phyloP scores from a whole-genome alignment of 2,329 filamentous ascomycete genomes.

The Cercospora zeae-maydis region DNA sequence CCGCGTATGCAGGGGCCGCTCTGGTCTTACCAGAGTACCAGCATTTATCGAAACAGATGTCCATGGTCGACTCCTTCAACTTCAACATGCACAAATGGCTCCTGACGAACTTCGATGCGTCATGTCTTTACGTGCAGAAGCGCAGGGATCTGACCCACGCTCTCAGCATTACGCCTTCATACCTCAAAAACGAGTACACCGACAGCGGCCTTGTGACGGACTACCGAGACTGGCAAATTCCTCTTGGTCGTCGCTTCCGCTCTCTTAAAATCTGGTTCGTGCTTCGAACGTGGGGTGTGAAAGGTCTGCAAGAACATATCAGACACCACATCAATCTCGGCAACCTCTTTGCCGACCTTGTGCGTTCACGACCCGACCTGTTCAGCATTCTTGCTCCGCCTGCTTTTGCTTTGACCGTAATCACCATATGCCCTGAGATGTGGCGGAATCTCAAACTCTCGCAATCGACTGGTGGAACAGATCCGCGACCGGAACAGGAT shows the following conservation, averaged over 20 bases:
- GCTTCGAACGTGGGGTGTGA: slow-evolving; percentile 73
- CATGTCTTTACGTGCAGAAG: slow-evolving; percentile 73
- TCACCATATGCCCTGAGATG: slow-evolving; percentile 56
- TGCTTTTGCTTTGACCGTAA: slow-evolving; percentile 73
- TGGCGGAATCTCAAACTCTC: slow-evolving; percentile 29
- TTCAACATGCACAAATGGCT: slow-evolving; percentile 99
- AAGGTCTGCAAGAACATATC: slow-evolving; percentile 71
- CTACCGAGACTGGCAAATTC: slow-evolving; percentile 96
- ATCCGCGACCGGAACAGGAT: slow-evolving; percentile 33
- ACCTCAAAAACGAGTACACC: slow-evolving; percentile 76
- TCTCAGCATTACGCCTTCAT: slow-evolving; percentile 73
- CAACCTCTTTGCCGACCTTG: slow-evolving; percentile 62
- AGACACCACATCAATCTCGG: slow-evolving; percentile 64
- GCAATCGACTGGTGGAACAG: slow-evolving; percentile 30
- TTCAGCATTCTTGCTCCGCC: slow-evolving; percentile 74
- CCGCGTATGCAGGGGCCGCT: slow-evolving; percentile 84
- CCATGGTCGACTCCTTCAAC: slow-evolving; percentile 80
- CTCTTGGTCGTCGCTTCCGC: slow-evolving; percentile 82
- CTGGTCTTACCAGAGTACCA: slow-evolving; percentile 79
- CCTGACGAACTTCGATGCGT: slow-evolving; percentile 85
- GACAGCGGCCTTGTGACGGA: slow-evolving; percentile 84
- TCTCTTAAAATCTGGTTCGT: slow-evolving; percentile 96
- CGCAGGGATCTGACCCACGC: slow-evolving; percentile 74
- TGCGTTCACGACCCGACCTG: slow-evolving; percentile 61
- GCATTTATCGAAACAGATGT: slow-evolving; percentile 59